Percentiles rank a stretch among this genome's conserved stretches.
Conservation (phyloP, 2,329 filamentous ascomycete genomes). For the Colletotrichum neosansevieriae region DNA sequence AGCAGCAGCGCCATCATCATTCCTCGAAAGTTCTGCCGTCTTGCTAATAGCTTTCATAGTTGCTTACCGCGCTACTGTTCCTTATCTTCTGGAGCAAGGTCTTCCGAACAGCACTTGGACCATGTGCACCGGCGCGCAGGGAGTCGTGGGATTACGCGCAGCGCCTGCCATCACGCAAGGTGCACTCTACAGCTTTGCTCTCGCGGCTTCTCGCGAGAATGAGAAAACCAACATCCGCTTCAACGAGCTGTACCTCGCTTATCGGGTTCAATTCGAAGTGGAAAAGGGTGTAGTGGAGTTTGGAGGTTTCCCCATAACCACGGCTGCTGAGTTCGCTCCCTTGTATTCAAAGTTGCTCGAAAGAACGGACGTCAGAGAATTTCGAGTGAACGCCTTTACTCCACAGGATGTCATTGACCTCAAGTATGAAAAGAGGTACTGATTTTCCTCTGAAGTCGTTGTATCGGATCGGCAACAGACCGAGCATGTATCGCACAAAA, state of each 20-base stretch:
- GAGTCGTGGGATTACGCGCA: slow-evolving; percentile 20
- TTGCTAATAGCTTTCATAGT: slow-evolving; percentile 35
- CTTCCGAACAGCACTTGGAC: slow-evolving; percentile 47
- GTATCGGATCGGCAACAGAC: too few species aligned
- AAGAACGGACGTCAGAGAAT: slow-evolving; percentile 21
- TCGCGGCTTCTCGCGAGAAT: slow-evolving; percentile 47
- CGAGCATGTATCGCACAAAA: too few species aligned
- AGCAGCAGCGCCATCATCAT: too few species aligned
- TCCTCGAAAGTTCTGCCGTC: not conserved
- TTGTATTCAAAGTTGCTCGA: slow-evolving; percentile 24
- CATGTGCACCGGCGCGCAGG: slow-evolving; percentile 48
- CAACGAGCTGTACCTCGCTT: slow-evolving; percentile 53
- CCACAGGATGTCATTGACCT: too few species aligned
- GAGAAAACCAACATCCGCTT: slow-evolving; percentile 51
- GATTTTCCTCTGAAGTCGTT: too few species aligned
- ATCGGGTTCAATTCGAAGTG: slow-evolving; percentile 46
- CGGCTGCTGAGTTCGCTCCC: slow-evolving; percentile 16
- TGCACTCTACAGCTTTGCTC: slow-evolving; percentile 51
- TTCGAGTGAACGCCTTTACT: not conserved
- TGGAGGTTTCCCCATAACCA: not conserved
- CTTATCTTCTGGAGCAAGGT: slow-evolving; percentile 47
- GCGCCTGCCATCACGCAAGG: slow-evolving; percentile 49
- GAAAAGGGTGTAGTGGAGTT: not conserved
- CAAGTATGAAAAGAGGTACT: too few species aligned
- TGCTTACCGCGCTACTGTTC: slow-evolving; percentile 49